A percentile compares a stretch with the other conserved stretches of the same genome.
phyloP scores from a whole-genome alignment of 2,329 filamentous ascomycete species.

The Cladosporium sp. region DNA sequence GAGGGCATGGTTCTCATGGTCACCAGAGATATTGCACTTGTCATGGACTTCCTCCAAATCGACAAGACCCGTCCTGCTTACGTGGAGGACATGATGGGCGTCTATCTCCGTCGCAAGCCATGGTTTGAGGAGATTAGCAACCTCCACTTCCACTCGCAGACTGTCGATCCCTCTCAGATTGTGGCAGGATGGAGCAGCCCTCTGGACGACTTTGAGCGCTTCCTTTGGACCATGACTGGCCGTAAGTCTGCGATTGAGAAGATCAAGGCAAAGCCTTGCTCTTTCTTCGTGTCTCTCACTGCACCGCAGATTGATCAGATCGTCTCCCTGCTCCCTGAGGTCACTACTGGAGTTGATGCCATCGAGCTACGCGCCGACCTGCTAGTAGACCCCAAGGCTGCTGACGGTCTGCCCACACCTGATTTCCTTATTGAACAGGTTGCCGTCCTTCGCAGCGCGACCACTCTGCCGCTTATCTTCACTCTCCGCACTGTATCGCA shows the following conservation, averaged over 20 bases:
- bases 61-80: constrained; percentile 93
- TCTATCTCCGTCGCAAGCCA: constrained; percentile 82
- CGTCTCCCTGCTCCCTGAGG: constrained; percentile 61
- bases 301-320: constrained; percentile 67
- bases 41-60: constrained; percentile 80
- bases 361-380: constrained; percentile 93
- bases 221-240: constrained; percentile 67
- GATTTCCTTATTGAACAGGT: constrained; percentile 82
- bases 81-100: constrained; percentile 83
- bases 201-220: constrained; percentile 63
- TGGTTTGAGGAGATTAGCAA: constrained; percentile 95
- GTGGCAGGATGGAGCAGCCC: constrained; percentile 32
- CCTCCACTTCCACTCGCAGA: constrained; percentile 84
- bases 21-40: constrained; percentile 79
- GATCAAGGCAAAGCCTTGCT: constrained; percentile 63
- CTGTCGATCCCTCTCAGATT: constrained; percentile 40
- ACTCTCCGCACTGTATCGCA: constrained; percentile 83
- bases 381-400: constrained; percentile 64
- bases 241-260: constrained; percentile 50
- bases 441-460: constrained; percentile 67
- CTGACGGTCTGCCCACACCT: constrained; percentile 55
- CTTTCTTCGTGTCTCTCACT: constrained; percentile 91
- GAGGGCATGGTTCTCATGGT: constrained; percentile 85
- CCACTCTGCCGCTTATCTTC: constrained; percentile 80
- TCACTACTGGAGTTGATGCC: constrained; percentile 82